Conservation (phyloP, 371 early-diverging fungal species). For the Umbelopsis sp. region DNA sequence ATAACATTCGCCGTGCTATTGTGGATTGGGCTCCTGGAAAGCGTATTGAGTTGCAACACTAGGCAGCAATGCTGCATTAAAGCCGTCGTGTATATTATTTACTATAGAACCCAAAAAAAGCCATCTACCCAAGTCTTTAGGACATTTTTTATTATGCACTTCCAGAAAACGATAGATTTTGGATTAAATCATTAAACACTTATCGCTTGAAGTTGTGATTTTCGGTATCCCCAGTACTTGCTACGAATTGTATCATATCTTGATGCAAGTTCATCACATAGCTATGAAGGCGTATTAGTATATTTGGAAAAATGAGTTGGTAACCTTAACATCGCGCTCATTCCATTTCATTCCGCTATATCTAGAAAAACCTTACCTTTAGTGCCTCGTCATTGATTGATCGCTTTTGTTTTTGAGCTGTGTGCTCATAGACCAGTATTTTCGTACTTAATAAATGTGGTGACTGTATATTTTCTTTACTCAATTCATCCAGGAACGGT, state of each 20-base stretch:
- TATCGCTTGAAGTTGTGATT: constrained; percentile 33
- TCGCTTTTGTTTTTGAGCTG: constrained; percentile 40
- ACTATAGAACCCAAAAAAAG: neutral
- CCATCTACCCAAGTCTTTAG: neutral
- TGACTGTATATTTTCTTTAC: constrained; percentile 43
- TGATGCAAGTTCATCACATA: constrained; percentile 62
- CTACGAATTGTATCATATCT: constrained; percentile 68
- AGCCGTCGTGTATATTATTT: neutral
- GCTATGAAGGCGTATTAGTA: constrained; percentile 25
- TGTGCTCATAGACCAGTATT: constrained; percentile 71
- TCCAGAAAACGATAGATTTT: neutral
- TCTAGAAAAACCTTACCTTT: constrained; percentile 28
- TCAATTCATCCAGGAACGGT: constrained; percentile 52
- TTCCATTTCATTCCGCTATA: no score
- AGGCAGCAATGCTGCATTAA: neutral
- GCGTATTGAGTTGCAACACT: constrained; percentile 20
- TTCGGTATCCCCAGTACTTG: constrained; percentile 79
- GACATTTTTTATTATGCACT: neutral
- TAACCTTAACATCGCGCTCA: neutral
- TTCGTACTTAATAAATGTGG: constrained; percentile 65
- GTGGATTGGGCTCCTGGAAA: constrained; percentile 65
- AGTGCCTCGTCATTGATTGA: constrained; percentile 45
- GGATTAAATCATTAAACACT: constrained; percentile 18
- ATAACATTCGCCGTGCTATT: constrained; percentile 63
- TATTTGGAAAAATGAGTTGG: neutral